phyloP scores from a whole-genome alignment of 129 eudicot species.

The Ambrosia artemisiifolia region DNA sequence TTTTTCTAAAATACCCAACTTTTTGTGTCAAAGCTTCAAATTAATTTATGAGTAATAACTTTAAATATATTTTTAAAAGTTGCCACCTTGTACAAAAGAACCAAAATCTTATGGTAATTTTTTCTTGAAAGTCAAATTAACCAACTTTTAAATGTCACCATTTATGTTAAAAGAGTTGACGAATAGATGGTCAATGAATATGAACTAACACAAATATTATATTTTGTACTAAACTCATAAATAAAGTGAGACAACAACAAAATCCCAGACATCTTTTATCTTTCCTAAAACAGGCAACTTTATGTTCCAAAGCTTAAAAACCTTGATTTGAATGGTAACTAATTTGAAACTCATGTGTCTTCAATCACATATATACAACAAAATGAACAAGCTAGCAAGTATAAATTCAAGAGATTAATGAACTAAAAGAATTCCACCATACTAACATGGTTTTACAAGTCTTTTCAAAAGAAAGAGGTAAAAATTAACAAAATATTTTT shows the following conservation, averaged over 20 bases:
- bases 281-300: neutral
- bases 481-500: neutral
- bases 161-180: no score
- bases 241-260: neutral
- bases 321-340: neutral
- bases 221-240: neutral
- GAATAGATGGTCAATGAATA: no score
- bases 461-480: neutral
- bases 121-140: no score
- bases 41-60: neutral
- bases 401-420: neutral
- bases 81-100: neutral
- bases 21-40: neutral
- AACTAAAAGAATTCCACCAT: neutral
- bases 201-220: no score
- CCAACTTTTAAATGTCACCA: no score
- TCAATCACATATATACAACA: neutral
- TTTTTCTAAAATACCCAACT: neutral
- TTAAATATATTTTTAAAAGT: neutral
- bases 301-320: neutral
- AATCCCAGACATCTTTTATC: neutral
- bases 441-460: neutral
- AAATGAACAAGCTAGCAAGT: no score
- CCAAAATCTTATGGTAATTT: neutral
- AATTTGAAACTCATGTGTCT: neutral